Conservation (phyloP, 1,284 basidiomycete species). For the Moesziomyces sp. region DNA sequence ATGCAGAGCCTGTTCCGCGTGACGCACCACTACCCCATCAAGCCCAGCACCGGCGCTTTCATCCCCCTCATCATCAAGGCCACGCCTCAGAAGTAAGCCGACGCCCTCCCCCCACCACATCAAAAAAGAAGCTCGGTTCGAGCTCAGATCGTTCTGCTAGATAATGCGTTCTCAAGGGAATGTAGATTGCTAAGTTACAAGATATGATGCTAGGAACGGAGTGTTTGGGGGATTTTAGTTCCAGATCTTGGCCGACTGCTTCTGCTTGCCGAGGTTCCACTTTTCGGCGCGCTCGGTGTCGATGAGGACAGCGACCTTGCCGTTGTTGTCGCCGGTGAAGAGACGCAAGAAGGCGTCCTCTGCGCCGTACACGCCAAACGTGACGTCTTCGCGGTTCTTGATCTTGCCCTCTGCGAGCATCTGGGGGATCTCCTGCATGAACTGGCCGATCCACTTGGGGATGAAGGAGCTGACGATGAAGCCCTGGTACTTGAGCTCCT, state of each 20-base stretch:
- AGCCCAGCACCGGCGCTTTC: conserved; percentile 39
- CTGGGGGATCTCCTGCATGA: conserved; percentile 38
- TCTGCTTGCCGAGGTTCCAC: conserved; percentile 41
- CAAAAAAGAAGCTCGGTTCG: neutral
- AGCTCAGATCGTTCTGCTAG: neutral
- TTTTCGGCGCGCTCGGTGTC: conserved; percentile 44
- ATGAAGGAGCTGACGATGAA: conserved; percentile 40
- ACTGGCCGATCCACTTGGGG: conserved; percentile 37
- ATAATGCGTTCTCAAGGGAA: neutral
- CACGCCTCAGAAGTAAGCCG: conserved; percentile 26
- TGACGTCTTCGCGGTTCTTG: conserved; percentile 46
- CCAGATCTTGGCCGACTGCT: conserved; percentile 35
- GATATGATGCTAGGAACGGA: neutral
- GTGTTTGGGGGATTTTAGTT: conserved; percentile 10
- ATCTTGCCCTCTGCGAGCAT: conserved; percentile 48
- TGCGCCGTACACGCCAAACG: conserved; percentile 42
- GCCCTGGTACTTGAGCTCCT: conserved; percentile 48
- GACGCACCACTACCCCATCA: conserved; percentile 34
- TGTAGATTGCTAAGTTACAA: neutral
- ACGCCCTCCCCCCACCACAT: neutral
- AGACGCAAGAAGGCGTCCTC: conserved; percentile 47
- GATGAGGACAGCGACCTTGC: conserved; percentile 46
- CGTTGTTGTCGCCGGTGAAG: conserved; percentile 48
- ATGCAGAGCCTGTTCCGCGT: conserved; percentile 48
- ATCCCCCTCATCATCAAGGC: conserved; percentile 54